phyloP scores from a whole-genome alignment of 768 basidiomycete species.

The Grammothele lineata region DNA sequence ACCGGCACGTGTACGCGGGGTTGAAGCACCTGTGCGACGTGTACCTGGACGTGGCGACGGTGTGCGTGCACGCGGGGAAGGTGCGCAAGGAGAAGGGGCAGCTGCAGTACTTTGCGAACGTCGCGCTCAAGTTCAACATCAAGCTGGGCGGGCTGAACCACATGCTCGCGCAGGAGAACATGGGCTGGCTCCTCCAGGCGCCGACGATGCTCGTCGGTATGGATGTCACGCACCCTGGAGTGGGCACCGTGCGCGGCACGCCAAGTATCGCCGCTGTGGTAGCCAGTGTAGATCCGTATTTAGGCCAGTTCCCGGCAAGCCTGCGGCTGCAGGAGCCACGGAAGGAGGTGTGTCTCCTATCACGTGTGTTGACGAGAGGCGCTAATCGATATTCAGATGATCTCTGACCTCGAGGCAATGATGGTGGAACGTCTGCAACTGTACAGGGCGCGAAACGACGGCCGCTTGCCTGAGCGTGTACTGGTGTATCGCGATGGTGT shows the following conservation, averaged over 20 bases:
- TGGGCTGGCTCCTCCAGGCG: slow-evolving; percentile 61
- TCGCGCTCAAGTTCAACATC: slow-evolving; percentile 77
- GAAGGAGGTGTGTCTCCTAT: slow-evolving; percentile 28
- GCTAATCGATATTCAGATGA: slow-evolving; percentile 48
- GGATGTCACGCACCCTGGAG: slow-evolving; percentile 79
- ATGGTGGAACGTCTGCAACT: slow-evolving; percentile 61
- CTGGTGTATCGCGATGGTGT: slow-evolving; percentile 80
- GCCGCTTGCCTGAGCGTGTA: slow-evolving; percentile 57
- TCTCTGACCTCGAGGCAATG: slow-evolving; percentile 62
- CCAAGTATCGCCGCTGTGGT: slow-evolving; percentile 85
- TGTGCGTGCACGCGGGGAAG: slow-evolving; percentile 68
- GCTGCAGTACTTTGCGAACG: slow-evolving; percentile 80
- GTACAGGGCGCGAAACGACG: slow-evolving; percentile 52
- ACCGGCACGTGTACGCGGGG: slow-evolving; percentile 76
- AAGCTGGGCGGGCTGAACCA: slow-evolving; percentile 85
- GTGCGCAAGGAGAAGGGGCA: slow-evolving; percentile 56
- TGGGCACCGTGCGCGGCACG: slow-evolving; percentile 60
- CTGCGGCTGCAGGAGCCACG: slow-evolving; percentile 56
- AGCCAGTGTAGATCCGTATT: slow-evolving; percentile 63
- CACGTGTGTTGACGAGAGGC: no score
- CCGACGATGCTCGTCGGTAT: slow-evolving; percentile 84
- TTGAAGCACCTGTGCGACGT: slow-evolving; percentile 77
- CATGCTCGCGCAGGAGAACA: slow-evolving; percentile 46
- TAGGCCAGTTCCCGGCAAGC: slow-evolving; percentile 77
- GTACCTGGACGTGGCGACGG: slow-evolving; percentile 66